A percentile compares a stretch with the other conserved stretches of the same genome.
Conservation (phyloP, 768 basidiomycete species). For the Rhizopogon vinicolor region DNA sequence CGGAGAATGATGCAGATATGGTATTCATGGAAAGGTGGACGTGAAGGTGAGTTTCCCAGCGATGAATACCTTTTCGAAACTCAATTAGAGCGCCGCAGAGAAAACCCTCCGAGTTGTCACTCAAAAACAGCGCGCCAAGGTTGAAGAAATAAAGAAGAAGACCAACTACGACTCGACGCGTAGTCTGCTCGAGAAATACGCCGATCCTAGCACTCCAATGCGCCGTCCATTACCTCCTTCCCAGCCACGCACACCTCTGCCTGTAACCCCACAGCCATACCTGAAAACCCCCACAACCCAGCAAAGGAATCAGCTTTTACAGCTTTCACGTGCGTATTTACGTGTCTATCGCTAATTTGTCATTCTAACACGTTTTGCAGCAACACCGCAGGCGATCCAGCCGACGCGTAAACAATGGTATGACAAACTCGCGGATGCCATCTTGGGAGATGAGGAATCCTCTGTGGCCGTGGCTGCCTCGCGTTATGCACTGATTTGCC, state of each 20-base stretch:
- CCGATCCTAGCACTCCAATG: slow-evolving; percentile 49
- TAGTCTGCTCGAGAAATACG: slow-evolving; percentile 86
- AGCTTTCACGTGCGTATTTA: slow-evolving; percentile 34
- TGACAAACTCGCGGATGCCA: slow-evolving; percentile 82
- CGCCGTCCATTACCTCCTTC: slow-evolving; percentile 34
- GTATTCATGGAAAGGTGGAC: slow-evolving; percentile 76
- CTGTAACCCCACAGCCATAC: slow-evolving; percentile 14
- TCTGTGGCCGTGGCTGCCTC: slow-evolving; percentile 35
- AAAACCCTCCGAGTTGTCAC: slow-evolving; percentile 68
- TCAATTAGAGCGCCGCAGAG: slow-evolving; percentile 43
- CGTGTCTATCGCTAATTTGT: neutral
- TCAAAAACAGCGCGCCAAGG: slow-evolving; percentile 75
- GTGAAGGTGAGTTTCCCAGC: slow-evolving; percentile 53
- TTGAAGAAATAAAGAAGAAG: slow-evolving; percentile 97
- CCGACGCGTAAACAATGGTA: slow-evolving; percentile 75
- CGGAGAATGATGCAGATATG: slow-evolving; percentile 79
- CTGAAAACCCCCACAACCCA: slow-evolving; percentile 19
- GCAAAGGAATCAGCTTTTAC: slow-evolving; percentile 23
- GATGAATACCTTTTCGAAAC: neutral
- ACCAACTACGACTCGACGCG: slow-evolving; percentile 94
- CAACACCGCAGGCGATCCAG: slow-evolving; percentile 33
- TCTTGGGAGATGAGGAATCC: slow-evolving; percentile 76
- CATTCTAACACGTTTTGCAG: slow-evolving; percentile 21
- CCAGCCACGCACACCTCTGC: slow-evolving; percentile 28
- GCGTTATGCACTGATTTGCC: slow-evolving; percentile 84